These are phyloP conservation scores for Protomyces inouyei DNA, from an alignment of 1,139 yeast species.

Conservation along the genomic window DNA sequence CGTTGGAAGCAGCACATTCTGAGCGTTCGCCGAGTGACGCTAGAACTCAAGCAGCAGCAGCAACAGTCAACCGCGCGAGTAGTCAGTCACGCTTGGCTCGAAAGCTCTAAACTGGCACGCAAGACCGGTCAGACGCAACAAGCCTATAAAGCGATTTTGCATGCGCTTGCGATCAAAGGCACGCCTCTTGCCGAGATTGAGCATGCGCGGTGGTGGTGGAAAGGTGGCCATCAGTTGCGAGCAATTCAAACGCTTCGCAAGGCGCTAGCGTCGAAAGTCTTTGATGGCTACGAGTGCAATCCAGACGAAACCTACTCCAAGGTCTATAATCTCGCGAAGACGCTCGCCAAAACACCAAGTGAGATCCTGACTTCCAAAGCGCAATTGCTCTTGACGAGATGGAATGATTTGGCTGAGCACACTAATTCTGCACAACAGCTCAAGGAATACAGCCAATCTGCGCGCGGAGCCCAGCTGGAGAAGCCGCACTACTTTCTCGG, in stretches of 20 bases:
- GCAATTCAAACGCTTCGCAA: constrained; percentile 66
- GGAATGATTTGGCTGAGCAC: constrained; percentile 86
- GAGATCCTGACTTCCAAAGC: constrained; percentile 40
- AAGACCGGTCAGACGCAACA: constrained; percentile 65
- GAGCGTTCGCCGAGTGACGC: constrained; percentile 56
- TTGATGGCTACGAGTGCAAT: constrained; percentile 25
- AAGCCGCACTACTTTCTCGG: constrained; percentile 79
- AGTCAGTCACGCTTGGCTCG: constrained; percentile 53
- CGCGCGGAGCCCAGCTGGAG: constrained; percentile 60
- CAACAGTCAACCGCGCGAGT: constrained; percentile 38
- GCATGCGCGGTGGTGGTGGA: constrained; percentile 83
- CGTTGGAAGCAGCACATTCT: constrained; percentile 54
- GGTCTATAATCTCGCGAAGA: constrained; percentile 1
- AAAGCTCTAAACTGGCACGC: constrained; percentile 63
- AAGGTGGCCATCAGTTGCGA: constrained; percentile 79
- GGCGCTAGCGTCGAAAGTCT: constrained; percentile 38
- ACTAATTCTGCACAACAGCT: constrained; percentile 71
- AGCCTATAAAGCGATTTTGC: constrained; percentile 67
- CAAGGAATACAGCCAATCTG: constrained; percentile 60
- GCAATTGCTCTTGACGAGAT: constrained; percentile 73
- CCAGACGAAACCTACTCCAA: constrained; percentile 6
- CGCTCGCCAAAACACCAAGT: constrained; percentile 6
- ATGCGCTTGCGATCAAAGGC: constrained; percentile 49
- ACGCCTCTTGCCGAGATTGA: constrained; percentile 60
- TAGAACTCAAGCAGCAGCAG: constrained; percentile 41